These are phyloP conservation scores for Dichotomopilus funicola DNA, from an alignment of 2,329 filamentous ascomycete genomes.

Conservation along the genomic window DNA sequence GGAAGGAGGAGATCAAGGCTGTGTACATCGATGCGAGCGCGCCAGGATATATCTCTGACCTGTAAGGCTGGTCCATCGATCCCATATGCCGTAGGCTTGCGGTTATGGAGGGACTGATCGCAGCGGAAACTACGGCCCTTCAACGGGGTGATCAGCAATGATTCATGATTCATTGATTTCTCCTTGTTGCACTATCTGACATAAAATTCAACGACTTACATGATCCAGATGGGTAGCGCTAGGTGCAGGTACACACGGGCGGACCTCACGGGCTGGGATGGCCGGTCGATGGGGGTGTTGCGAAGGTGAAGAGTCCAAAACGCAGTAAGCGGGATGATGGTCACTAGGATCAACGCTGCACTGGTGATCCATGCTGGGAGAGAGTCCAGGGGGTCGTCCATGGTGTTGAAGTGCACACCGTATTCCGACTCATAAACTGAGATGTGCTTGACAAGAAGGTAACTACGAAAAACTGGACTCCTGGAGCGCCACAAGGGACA, in stretches of 20 bases:
- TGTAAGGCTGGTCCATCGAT: background rate
- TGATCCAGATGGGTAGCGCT: background rate
- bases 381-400: background rate
- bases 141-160: background rate
- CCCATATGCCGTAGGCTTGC: background rate
- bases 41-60: background rate
- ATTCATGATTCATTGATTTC: background rate
- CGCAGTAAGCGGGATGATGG: background rate
- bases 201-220: background rate
- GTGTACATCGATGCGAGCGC: background rate
- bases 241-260: background rate
- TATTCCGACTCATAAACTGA: too few species aligned
- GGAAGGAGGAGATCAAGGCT: background rate
- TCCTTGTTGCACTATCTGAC: background rate
- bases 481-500: too few species aligned
- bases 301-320: background rate
- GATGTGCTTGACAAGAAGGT: too few species aligned
- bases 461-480: too few species aligned
- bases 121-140: background rate
- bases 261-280: background rate
- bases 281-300: background rate
- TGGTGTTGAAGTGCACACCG: background rate
- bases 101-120: background rate
- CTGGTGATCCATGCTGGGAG: background rate
- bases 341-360: conserved; percentile 1